Evolutionary conservation across 2,329 filamentous ascomycete species (phyloP).

Genomic region (Blumeriella jaapii): DNA sequence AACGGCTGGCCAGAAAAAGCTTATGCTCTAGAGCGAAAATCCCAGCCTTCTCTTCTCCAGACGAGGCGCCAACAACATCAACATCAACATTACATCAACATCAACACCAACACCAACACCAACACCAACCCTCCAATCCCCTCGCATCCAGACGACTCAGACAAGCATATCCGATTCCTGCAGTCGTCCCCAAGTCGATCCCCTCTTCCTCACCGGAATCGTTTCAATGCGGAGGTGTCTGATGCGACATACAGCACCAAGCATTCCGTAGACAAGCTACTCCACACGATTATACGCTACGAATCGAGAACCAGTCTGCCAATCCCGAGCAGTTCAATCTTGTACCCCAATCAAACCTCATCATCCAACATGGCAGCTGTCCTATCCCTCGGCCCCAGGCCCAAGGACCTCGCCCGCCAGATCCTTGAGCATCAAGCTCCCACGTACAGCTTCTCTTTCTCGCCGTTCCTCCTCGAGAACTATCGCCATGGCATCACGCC

Average conservation of each 20-base stretch:
- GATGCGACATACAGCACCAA: too few relatives aligned
- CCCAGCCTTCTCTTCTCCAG: too few relatives aligned
- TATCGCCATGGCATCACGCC: conserved; percentile 76
- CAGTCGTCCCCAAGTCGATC: too few relatives aligned
- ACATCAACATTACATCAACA: background rate
- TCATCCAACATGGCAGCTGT: conserved; percentile 12
- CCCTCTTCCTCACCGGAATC: too few relatives aligned
- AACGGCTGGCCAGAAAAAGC: too few relatives aligned
- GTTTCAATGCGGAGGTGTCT: too few relatives aligned
- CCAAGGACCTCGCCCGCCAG: conserved; percentile 24
- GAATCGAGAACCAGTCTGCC: too few relatives aligned
- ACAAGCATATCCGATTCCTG: background rate
- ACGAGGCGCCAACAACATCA: background rate
- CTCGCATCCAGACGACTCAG: background rate
- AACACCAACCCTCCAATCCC: background rate
- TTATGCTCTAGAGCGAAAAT: too few relatives aligned
- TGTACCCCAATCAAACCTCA: conserved; percentile 8
- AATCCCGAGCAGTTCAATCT: conserved; percentile 5
- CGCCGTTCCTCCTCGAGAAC: conserved; percentile 69
- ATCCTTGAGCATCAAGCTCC: conserved; percentile 47
- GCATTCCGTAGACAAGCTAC: conserved; percentile 9
- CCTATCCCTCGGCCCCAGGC: conserved; percentile 18
- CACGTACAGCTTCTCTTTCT: conserved; percentile 68
- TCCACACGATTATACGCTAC: too few relatives aligned
- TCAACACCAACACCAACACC: background rate